Percentiles rank a stretch among this genome's conserved stretches.
Conservation (phyloP, 805 yeast species). For the Myxozyma lipomycoides region DNA sequence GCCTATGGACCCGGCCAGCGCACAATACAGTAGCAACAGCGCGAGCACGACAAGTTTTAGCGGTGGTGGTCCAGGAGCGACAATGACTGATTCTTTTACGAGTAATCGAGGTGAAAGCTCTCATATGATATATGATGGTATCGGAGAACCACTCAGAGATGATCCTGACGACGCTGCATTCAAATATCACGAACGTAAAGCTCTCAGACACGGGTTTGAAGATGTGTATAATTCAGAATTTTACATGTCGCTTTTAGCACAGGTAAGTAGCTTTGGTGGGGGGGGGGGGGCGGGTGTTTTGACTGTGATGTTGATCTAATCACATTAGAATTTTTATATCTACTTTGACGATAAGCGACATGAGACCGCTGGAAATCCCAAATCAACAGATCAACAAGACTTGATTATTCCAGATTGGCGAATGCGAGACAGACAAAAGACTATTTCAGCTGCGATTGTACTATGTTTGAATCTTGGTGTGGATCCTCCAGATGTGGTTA, state of each 20-base stretch:
- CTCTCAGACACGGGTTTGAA: conserved; percentile 54
- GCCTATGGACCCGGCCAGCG: not conserved
- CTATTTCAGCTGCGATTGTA: conserved; percentile 88
- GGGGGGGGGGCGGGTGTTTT: too few species aligned
- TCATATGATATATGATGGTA: conserved; percentile 2
- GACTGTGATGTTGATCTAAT: too few species aligned
- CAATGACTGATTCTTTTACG: not conserved
- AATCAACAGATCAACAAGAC: conserved; percentile 42
- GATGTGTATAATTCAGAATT: conserved; percentile 52
- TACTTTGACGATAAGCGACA: conserved; percentile 92
- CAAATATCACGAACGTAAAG: conserved; percentile 27
- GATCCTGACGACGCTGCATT: conserved; percentile 28
- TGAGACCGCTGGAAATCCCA: conserved; percentile 81
- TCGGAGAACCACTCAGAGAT: conserved; percentile 15
- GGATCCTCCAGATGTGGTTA: conserved; percentile 93
- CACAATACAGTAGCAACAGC: not conserved
- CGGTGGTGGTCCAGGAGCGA: not conserved
- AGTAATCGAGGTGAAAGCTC: conserved; percentile 10
- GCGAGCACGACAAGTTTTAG: not conserved
- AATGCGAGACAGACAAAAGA: conserved; percentile 84
- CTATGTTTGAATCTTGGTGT: conserved; percentile 89
- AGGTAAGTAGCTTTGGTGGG: conserved; percentile 31
- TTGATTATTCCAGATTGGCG: conserved; percentile 79
- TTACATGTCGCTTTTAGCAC: conserved; percentile 47
- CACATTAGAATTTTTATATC: conserved; percentile 62